Conservation (phyloP, 176 grass and related monocot species). For the Triticum timopheevii region DNA sequence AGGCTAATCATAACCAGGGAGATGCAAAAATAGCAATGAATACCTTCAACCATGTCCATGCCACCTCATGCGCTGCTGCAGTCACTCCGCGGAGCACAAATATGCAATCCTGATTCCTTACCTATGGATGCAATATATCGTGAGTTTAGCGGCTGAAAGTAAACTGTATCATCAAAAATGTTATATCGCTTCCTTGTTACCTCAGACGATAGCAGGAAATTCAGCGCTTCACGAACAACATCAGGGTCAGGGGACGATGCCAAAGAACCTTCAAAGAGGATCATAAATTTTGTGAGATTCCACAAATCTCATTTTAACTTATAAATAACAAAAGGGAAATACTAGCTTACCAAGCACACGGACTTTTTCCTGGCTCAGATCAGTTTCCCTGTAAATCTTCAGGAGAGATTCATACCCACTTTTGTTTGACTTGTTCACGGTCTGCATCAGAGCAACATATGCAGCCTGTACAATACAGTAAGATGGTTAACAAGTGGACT, state of each 20-base stretch:
- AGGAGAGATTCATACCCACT: conserved; percentile 81
- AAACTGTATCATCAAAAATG: not conserved
- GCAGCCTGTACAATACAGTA: conserved; percentile 59
- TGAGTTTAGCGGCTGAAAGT: conserved; percentile 27
- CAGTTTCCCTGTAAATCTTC: conserved; percentile 85
- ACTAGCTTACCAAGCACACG: conserved; percentile 64
- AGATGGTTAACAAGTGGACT: conserved; percentile 19
- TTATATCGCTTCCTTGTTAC: conserved; percentile 36
- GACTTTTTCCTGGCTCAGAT: conserved; percentile 97
- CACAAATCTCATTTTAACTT: not conserved
- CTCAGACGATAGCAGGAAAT: conserved; percentile 71
- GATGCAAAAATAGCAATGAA: not conserved
- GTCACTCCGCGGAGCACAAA: conserved; percentile 67
- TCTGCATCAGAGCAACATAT: conserved; percentile 88
- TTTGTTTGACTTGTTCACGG: conserved; percentile 65
- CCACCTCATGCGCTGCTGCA: conserved; percentile 55
- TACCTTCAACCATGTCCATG: conserved; percentile 98
- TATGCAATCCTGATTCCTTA: conserved; percentile 85
- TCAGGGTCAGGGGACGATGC: conserved; percentile 65
- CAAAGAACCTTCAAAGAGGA: conserved; percentile 60
- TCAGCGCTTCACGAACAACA: conserved; percentile 75
- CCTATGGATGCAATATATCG: conserved; percentile 42
- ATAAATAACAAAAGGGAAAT: not conserved
- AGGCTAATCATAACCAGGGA: not conserved
- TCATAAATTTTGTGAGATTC: not conserved